Evolutionary conservation across 2,329 filamentous ascomycete species (phyloP), one percentile per base, ranked within the genome.

Genomic region (Talaromyces sp.): DNA sequence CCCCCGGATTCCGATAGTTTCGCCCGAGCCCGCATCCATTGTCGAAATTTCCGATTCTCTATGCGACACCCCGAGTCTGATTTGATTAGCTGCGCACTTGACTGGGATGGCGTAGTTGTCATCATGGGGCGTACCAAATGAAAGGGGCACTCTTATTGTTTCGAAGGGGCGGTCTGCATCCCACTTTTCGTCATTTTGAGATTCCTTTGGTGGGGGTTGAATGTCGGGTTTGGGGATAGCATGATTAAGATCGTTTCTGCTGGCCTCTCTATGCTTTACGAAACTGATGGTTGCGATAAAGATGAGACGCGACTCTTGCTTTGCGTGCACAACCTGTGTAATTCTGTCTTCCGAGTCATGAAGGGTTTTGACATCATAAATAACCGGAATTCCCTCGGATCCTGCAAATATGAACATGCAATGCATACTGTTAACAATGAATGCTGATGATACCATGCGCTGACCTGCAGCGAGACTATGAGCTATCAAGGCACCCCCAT

Each of bases 391-490:
- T 3, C 44, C 39, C 1, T 32, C 40, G 4, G 20, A 49, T 1
- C 51, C 56, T 24, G 56, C 54, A 30, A 45, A 36, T 3, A 59
- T 35, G 45, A 59, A 59, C 20, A 45, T 47, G 41, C 56, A 50
- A 45, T 56, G 56, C 45, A 59, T 44, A 7, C 47, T 51, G 17
- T 52, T 44, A 3, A 42, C 56, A 17, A 29, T 35, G 6, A 51
- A 51, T 1, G 42, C 47, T 2, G 4, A 11, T 2, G 24, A 22
- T 14, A 54, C 47, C 7, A 55, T 60, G 7, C 39, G 17, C 29
- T 60, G 55, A 4, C 55, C 49, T 41, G 57, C 52, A 16, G 40
- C 20, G 3, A 60, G 49, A 35, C 49, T 55, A 19, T 60, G 57
- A 3, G 52, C 57, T 41, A 60, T 57, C 4, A 52, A 51, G 16